Percentiles rank a stretch among this genome's conserved stretches.
phyloP scores from a whole-genome alignment of 305 asterid genomes.

The Fraxinus xanthoxyloides region DNA sequence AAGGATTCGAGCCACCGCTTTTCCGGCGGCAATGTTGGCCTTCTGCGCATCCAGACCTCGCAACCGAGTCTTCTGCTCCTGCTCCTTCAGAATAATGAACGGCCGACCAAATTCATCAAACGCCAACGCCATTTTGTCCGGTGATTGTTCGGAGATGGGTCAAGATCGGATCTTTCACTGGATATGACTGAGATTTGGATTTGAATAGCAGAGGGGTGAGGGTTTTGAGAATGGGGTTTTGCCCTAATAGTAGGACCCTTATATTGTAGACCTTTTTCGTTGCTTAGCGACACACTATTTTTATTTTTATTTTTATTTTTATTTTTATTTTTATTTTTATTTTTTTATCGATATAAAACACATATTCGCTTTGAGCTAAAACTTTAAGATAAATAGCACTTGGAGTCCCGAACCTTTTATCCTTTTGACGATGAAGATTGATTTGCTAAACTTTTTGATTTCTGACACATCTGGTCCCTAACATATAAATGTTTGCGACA shows the following conservation, averaged over 20 bases:
- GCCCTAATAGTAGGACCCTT: conserved; percentile 36
- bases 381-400: background rate
- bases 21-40: conserved; percentile 82
- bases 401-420: background rate
- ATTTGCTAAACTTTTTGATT: background rate
- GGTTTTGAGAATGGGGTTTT: conserved; percentile 16
- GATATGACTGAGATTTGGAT: conserved; percentile 29
- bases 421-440: no score
- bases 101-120: conserved; percentile 96
- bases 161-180: conserved; percentile 22
- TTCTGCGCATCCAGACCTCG: conserved; percentile 98
- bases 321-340: no score
- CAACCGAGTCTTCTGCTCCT: conserved; percentile 73
- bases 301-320: no score
- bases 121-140: conserved; percentile 62
- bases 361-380: background rate
- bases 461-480: background rate
- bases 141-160: background rate
- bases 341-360: background rate
- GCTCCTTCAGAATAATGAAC: conserved; percentile 77
- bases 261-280: background rate
- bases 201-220: conserved; percentile 12
- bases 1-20: conserved; percentile 90
- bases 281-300: background rate
- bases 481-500: background rate